phyloP scores from a whole-genome alignment of 2,329 filamentous ascomycete species.

The Fusarium marasasianum region DNA sequence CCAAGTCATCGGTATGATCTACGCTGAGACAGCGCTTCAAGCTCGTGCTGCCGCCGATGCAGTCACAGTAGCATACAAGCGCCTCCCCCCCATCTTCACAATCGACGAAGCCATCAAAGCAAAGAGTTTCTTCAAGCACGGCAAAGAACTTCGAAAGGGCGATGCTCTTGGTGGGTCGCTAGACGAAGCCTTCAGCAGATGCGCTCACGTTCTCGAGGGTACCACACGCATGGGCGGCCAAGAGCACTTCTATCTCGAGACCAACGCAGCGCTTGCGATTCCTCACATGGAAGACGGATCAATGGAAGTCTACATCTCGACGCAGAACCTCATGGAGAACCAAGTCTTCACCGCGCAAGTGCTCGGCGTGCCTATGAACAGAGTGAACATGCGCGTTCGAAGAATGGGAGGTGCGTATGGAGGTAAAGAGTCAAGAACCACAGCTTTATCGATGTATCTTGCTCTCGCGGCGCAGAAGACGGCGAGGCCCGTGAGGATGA shows the following conservation, averaged over 20 bases:
- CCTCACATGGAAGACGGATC: background rate
- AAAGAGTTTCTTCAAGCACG: background rate
- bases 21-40: background rate
- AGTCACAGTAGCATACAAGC: background rate
- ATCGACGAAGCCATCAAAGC: conserved; percentile 2
- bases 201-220: background rate
- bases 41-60: background rate
- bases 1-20: background rate
- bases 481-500: background rate
- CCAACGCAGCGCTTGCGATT: background rate
- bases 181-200: background rate
- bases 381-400: background rate
- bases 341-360: background rate
- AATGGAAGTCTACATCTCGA: background rate
- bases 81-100: background rate
- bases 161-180: background rate
- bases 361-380: background rate
- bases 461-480: background rate
- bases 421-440: background rate
- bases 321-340: conserved; percentile 1
- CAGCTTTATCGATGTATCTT: background rate
- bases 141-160: background rate
- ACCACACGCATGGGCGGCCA: background rate
- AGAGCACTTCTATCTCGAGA: conserved; percentile 1
- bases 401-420: background rate